Conservation (phyloP, 2,329 filamentous ascomycete genomes). For the Fusarium illudens region DNA sequence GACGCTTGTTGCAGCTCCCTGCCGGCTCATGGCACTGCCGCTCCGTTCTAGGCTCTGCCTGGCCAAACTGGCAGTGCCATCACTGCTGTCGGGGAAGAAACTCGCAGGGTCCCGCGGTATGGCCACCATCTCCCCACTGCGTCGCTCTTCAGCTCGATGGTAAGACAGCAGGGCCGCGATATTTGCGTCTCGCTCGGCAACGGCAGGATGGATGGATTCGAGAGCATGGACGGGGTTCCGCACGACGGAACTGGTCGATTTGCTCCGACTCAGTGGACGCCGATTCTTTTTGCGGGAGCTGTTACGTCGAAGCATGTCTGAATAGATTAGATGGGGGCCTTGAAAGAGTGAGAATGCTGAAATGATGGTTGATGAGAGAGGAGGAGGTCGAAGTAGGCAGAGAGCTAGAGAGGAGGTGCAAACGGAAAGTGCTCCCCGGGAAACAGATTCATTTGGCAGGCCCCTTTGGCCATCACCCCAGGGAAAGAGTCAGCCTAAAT, state of each 20-base stretch:
- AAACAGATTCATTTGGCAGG: too few relatives aligned
- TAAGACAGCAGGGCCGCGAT: conserved; percentile 70
- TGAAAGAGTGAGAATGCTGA: too few relatives aligned
- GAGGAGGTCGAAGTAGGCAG: not conserved
- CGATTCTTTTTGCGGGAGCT: conserved; percentile 54
- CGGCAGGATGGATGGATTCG: conserved; percentile 58
- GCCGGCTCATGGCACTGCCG: conserved; percentile 26
- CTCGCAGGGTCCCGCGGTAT: conserved; percentile 38
- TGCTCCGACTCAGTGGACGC: conserved; percentile 58
- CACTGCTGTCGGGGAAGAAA: conserved; percentile 27
- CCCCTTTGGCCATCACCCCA: too few relatives aligned
- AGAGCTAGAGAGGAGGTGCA: too few relatives aligned
- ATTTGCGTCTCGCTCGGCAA: conserved; percentile 67
- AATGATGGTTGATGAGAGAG: not conserved
- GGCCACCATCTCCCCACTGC: conserved; percentile 18
- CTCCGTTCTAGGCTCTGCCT: conserved; percentile 22
- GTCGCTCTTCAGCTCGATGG: conserved; percentile 57
- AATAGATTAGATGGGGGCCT: too few relatives aligned
- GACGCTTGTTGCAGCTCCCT: conserved; percentile 54
- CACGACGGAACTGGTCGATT: conserved; percentile 59
- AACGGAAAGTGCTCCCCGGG: too few relatives aligned
- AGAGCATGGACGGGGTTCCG: conserved; percentile 52
- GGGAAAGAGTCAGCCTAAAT: too few relatives aligned
- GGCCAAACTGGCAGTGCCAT: conserved; percentile 31
- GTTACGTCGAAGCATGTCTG: conserved; percentile 59